These are phyloP conservation scores for Hypoxylon fuscum DNA, from an alignment of 495 filamentous ascomycete genomes.

Conservation along the genomic window DNA sequence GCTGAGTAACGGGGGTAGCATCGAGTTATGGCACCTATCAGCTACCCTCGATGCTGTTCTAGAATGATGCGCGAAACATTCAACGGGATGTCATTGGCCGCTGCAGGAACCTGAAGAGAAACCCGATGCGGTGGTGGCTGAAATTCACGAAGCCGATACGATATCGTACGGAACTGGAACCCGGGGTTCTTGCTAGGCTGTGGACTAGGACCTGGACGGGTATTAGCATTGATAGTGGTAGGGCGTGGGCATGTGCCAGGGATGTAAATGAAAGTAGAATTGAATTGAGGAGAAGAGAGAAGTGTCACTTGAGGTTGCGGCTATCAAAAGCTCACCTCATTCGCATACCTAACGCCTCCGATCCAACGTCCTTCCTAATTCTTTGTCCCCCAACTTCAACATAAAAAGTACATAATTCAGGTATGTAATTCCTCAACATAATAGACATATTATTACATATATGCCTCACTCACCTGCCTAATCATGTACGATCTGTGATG, in stretches of 20 bases:
- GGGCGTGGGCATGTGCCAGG: slow-evolving; percentile 17
- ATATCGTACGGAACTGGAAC: slow-evolving; percentile 16
- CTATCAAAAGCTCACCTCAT: slow-evolving; percentile 11
- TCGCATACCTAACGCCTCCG: slow-evolving; percentile 14
- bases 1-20: slow-evolving; percentile 19
- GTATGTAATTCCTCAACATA: slow-evolving; percentile 36
- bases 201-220: slow-evolving; percentile 9
- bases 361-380: slow-evolving; percentile 16
- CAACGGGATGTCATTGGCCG: slow-evolving; percentile 20
- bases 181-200: slow-evolving; percentile 6
- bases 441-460: slow-evolving; percentile 12
- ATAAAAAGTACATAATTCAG: slow-evolving; percentile 32
- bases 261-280: slow-evolving; percentile 20
- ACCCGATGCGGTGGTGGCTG: slow-evolving; percentile 21
- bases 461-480: slow-evolving; percentile 18
- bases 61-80: slow-evolving; percentile 20
- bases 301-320: slow-evolving; percentile 5
- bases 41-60: slow-evolving; percentile 9
- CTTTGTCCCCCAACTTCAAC: slow-evolving; percentile 23
- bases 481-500: slow-evolving; percentile 16
- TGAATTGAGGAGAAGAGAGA: not conserved
- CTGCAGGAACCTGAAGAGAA: not conserved
- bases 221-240: slow-evolving; percentile 18
- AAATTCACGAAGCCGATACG: slow-evolving; percentile 23
- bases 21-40: not conserved